phyloP scores from a whole-genome alignment of 139 green algal genomes.

The Pleodorina starrii region DNA sequence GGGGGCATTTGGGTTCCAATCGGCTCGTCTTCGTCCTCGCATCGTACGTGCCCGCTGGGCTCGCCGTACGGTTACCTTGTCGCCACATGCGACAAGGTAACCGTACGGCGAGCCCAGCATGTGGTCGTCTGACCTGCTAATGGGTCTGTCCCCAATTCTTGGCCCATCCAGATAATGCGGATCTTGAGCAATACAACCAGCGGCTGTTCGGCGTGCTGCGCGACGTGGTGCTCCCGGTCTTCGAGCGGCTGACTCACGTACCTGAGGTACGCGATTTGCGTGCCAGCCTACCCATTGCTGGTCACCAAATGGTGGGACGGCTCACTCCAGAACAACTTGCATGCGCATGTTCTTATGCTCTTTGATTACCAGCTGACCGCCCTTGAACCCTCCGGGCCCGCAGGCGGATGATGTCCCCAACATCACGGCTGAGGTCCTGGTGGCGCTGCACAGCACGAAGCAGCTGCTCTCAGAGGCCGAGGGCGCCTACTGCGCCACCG shows the following conservation, averaged over 20 bases:
- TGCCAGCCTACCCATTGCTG: neutral
- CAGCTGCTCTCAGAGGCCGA: neutral
- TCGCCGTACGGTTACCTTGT: too few species aligned
- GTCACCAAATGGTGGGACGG: too few species aligned
- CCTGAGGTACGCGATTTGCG: neutral
- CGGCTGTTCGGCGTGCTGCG: neutral
- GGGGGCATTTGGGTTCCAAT: too few species aligned
- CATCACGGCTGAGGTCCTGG: neutral
- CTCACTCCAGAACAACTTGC: neutral
- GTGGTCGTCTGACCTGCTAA: too few species aligned
- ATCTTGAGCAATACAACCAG: neutral
- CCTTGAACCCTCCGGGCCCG: too few species aligned
- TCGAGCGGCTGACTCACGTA: neutral
- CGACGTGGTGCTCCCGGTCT: neutral
- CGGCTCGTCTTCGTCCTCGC: too few species aligned
- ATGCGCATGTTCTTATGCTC: neutral
- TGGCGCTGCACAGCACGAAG: neutral
- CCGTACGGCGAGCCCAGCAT: too few species aligned
- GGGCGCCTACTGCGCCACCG: neutral
- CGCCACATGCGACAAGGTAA: too few species aligned
- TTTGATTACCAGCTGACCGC: too few species aligned
- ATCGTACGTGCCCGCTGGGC: too few species aligned
- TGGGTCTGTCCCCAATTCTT: too few species aligned
- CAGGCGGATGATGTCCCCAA: neutral
- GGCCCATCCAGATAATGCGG: neutral